Evolutionary conservation across 805 yeast genomes (phyloP).

Genomic region (Yarrowia sp.): DNA sequence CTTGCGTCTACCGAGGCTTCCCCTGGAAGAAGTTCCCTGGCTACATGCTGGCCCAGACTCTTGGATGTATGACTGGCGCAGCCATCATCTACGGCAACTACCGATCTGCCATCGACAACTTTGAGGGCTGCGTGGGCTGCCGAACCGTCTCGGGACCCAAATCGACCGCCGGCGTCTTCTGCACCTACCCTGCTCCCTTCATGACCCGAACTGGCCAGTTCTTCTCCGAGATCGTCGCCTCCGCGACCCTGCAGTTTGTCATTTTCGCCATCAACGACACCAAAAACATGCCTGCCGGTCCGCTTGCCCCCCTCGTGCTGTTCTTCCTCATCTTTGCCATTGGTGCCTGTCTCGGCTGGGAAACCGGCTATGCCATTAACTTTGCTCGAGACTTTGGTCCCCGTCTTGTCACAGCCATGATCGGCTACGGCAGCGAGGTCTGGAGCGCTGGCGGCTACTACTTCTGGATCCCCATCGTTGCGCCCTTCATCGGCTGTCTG

Average conservation of each 20-base stretch:
- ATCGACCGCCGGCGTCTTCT: slow-evolving; percentile 47
- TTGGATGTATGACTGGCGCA: slow-evolving; percentile 53
- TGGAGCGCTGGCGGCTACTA: slow-evolving; percentile 46
- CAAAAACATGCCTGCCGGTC: slow-evolving; percentile 48
- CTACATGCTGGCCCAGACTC: slow-evolving; percentile 48
- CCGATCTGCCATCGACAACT: slow-evolving; percentile 42
- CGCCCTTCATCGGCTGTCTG: slow-evolving; percentile 49
- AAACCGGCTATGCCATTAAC: slow-evolving; percentile 55
- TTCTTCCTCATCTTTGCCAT: slow-evolving; percentile 47
- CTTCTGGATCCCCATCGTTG: slow-evolving; percentile 54
- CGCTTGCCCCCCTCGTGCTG: slow-evolving; percentile 49
- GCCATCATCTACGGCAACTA: slow-evolving; percentile 49
- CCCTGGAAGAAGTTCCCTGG: slow-evolving; percentile 49
- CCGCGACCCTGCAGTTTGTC: slow-evolving; percentile 48
- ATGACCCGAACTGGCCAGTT: slow-evolving; percentile 47
- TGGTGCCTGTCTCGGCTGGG: slow-evolving; percentile 50
- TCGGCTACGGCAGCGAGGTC: slow-evolving; percentile 47
- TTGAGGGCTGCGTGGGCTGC: slow-evolving; percentile 36
- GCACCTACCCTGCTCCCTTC: slow-evolving; percentile 47
- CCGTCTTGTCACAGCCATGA: slow-evolving; percentile 48
- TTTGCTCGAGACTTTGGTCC: slow-evolving; percentile 59
- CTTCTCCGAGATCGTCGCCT: slow-evolving; percentile 48
- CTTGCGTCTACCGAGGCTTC: slow-evolving; percentile 51
- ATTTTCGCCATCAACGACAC: slow-evolving; percentile 54
- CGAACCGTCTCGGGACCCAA: slow-evolving; percentile 39